Evolutionary conservation across 2,329 filamentous ascomycete species (phyloP).

Genomic region (Coniochaeta sp.): DNA sequence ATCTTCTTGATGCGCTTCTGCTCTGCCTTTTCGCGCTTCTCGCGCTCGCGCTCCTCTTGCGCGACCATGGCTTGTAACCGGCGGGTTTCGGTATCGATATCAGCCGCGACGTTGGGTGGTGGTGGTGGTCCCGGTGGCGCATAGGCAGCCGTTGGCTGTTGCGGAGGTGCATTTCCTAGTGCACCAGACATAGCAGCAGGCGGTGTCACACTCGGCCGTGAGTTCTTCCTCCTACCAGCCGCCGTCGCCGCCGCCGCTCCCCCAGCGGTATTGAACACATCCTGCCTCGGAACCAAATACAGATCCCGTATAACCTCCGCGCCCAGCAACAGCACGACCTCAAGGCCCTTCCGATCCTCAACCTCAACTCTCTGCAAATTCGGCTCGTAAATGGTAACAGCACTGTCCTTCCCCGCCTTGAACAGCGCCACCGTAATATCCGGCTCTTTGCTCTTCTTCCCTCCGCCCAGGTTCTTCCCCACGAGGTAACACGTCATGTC

Average conservation of each 20-base stretch:
- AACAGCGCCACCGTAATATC: constrained; percentile 94
- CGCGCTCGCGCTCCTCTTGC: constrained; percentile 47
- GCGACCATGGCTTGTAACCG: constrained; percentile 55
- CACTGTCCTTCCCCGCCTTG: constrained; percentile 55
- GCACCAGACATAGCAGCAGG: constrained; percentile 32
- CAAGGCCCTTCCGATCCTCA: constrained; percentile 88
- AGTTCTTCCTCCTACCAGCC: constrained; percentile 31
- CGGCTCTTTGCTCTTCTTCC: constrained; percentile 79
- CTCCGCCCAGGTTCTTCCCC: constrained; percentile 60
- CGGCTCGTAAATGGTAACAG: constrained; percentile 82
- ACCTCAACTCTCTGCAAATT: constrained; percentile 87
- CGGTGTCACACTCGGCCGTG: constrained; percentile 27
- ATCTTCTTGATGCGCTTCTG: constrained; percentile 56
- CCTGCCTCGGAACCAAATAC: constrained; percentile 56
- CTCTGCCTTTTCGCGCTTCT: constrained; percentile 47
- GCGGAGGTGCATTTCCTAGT: constrained; percentile 21
- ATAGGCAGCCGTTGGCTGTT: constrained; percentile 5
- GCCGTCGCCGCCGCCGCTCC: constrained; percentile 17
- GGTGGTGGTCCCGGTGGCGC: constrained; percentile 14
- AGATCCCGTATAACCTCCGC: constrained; percentile 60
- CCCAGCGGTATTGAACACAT: constrained; percentile 70
- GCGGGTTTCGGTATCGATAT: constrained; percentile 70
- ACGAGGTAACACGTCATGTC: constrained; percentile 85
- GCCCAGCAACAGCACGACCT: constrained; percentile 66
- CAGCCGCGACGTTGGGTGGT: constrained; percentile 27